Conservation (phyloP, 106 monocot genomes). For the Amphibolis antarctica region DNA sequence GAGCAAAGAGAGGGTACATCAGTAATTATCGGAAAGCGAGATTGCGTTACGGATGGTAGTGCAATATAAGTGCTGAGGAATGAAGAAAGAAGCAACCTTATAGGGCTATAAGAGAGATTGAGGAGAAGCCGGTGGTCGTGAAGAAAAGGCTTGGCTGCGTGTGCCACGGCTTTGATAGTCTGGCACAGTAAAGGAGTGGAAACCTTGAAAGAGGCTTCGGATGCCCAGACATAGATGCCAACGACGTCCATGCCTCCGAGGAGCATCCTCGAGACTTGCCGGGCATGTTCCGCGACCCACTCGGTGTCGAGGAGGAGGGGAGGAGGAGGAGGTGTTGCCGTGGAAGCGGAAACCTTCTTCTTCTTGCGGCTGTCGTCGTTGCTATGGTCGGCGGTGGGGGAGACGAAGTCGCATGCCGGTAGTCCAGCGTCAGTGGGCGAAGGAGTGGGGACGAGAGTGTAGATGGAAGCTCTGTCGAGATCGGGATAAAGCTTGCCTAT, state of each 20-base stretch:
- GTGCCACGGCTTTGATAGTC: constrained; percentile 57
- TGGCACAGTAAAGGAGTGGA: constrained; percentile 41
- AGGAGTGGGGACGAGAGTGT: constrained; percentile 77
- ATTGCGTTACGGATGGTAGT: too few relatives aligned
- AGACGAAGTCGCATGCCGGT: constrained; percentile 43
- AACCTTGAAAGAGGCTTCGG: constrained; percentile 65
- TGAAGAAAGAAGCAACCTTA: constrained; percentile 38
- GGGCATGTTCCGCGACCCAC: constrained; percentile 93
- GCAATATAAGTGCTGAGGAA: background rate
- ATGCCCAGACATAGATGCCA: constrained; percentile 69
- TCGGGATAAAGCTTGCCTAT: constrained; percentile 37
- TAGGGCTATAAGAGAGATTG: constrained; percentile 81
- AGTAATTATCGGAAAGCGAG: background rate
- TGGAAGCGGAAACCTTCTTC: constrained; percentile 8
- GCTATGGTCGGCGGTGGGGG: constrained; percentile 20
- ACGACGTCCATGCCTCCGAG: constrained; percentile 81
- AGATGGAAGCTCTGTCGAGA: constrained; percentile 51
- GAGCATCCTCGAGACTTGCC: constrained; percentile 88
- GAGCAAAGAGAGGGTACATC: background rate
- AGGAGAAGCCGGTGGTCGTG: constrained; percentile 59
- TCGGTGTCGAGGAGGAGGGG: constrained; percentile 55
- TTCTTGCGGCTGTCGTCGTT: constrained; percentile 29
- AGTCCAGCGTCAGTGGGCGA: constrained; percentile 61
- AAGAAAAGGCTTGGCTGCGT: constrained; percentile 25
- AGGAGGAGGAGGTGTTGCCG: background rate